A percentile compares a stretch with the other conserved stretches of the same genome.
Evolutionary conservation across 2,329 filamentous ascomycete genomes (phyloP).

Genomic region (Epichloe festucae): DNA sequence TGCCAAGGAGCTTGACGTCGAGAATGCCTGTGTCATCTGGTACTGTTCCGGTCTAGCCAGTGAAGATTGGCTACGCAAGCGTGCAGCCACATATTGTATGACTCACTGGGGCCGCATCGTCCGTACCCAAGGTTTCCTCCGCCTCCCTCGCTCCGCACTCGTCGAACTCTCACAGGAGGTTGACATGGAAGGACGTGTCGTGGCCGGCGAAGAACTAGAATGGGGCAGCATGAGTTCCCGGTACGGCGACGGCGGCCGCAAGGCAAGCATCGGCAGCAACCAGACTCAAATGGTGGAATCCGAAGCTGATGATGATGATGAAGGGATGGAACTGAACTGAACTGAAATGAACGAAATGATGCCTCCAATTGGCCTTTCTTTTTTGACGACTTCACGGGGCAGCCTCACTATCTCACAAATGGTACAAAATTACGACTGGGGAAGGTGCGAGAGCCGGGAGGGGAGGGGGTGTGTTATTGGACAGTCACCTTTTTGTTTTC

Average conservation of each 20-base stretch:
- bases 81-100: constrained; percentile 79
- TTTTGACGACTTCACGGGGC: not conserved
- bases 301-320: constrained; percentile 47
- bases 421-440: not conserved
- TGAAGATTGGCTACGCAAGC: constrained; percentile 86
- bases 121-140: constrained; percentile 74
- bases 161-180: constrained; percentile 90
- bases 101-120: constrained; percentile 92
- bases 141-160: constrained; percentile 63
- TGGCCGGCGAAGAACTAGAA: constrained; percentile 73
- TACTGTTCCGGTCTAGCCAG: constrained; percentile 81
- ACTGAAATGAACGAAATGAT: not conserved
- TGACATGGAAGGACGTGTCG: constrained; percentile 80
- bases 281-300: constrained; percentile 44
- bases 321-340: constrained; percentile 46
- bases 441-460: not conserved
- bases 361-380: not conserved
- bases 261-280: constrained; percentile 47
- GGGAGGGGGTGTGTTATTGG: not conserved
- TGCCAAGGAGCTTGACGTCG: constrained; percentile 80
- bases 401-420: not conserved
- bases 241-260: constrained; percentile 34
- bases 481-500: not conserved
- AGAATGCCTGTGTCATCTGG: constrained; percentile 93
- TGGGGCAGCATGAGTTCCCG: constrained; percentile 35